Evolutionary conservation across 2,329 filamentous ascomycete species (phyloP).

Genomic region (Xylariaceae sp.): DNA sequence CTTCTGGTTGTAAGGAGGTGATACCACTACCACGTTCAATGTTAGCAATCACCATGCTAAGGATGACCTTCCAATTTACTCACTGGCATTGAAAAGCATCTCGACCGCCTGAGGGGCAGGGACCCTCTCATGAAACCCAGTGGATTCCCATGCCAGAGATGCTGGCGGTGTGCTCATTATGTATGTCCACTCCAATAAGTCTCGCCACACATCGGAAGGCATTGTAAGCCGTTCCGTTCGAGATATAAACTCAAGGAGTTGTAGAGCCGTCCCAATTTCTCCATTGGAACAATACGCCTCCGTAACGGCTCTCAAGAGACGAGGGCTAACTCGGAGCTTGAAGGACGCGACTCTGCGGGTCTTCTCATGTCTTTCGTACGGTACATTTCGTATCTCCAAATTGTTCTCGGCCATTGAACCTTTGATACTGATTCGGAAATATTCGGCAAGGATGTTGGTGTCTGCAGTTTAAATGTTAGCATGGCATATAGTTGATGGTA

Average conservation of each 20-base stretch:
- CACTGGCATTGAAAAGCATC: constrained; percentile 52
- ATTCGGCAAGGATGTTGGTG: constrained; percentile 25
- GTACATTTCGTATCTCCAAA: too few relatives aligned
- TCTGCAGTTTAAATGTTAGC: too few relatives aligned
- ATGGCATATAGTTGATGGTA: too few relatives aligned
- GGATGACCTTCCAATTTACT: too few relatives aligned
- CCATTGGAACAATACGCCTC: constrained; percentile 67
- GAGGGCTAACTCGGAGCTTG: constrained; percentile 48
- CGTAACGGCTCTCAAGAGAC: constrained; percentile 64
- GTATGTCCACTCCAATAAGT: constrained; percentile 66
- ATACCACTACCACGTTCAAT: constrained; percentile 40
- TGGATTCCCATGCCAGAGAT: constrained; percentile 36
- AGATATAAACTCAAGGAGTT: constrained; percentile 62
- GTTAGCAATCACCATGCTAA: too few relatives aligned
- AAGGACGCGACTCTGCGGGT: too few relatives aligned
- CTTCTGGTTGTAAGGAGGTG: constrained; percentile 52
- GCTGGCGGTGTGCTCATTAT: constrained; percentile 46
- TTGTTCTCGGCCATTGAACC: not conserved
- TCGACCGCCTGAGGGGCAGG: constrained; percentile 45
- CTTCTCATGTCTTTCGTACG: too few relatives aligned
- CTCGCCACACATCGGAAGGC: constrained; percentile 58
- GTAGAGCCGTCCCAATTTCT: constrained; percentile 56
- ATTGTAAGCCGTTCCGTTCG: constrained; percentile 57
- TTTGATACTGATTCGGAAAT: constrained; percentile 28
- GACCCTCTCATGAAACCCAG: constrained; percentile 31